Evolutionary conservation across 768 basidiomycete genomes (phyloP), one percentile per base, ranked within the genome.

Genomic region (Amanita thiersii): DNA sequence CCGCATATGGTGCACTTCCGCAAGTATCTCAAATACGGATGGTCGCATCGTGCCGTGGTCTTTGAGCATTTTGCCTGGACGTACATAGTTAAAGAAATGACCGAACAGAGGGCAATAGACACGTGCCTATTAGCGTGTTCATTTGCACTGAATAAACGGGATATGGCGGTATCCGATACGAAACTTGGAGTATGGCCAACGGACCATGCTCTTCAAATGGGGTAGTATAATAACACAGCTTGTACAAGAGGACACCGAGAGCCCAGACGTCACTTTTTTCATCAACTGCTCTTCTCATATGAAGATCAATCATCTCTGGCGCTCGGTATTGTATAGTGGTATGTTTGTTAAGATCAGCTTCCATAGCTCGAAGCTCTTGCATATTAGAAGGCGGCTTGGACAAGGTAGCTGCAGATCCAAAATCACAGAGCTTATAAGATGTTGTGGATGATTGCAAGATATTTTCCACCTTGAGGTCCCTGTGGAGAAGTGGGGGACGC

Each of bases 231-330:
- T 97, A 99, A 61, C 96, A 98, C 10, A 99, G 77, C 68, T 98
- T 99, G 70, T 97, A 99, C 10, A 99, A 72, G 46, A 99, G 66
- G 11, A 98, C 92, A 17, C 94, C 96, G 17, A 99, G 72, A 0
- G 96, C 96, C 96, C 96, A 99, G 0, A 99, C 84, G 54, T 99
- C 94, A 59, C 85, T 87, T 65, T 92, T 94, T 60, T 93, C 90
- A 56, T 92, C 90, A 24, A 92, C 75, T 1, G 86, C 83, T 44
- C 86, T 72, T 47, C 88, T 73, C 18, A 83, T 72, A 59, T 86
- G 85, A 0, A 82, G 77, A 56, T 99, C 94, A 11, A 98, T 85
- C 90, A 99, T 96, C 63, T 99, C 96, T 2, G 96, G 94, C n/a
- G 94, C 90, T 32, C 96, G 73, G 57, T 99, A 99, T 59, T 98